Base-by-base conservation (phyloP, 495 filamentous ascomycete species). In the Diplogelasinospora grovesii region DNA sequence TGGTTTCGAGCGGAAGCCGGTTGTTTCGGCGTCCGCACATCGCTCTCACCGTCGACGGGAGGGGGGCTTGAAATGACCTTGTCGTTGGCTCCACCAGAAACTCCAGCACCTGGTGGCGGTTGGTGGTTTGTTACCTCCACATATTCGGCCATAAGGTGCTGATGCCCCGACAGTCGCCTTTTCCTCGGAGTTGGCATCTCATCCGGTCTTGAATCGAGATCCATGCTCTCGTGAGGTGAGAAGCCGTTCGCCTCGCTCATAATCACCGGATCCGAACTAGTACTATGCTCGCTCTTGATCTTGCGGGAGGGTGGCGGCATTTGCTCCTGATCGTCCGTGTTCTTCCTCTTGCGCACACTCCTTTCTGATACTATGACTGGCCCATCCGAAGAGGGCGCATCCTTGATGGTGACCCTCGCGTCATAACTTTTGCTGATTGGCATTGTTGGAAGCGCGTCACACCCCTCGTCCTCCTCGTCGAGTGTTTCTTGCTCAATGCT, bases 151-250 rank as follows among this genome's bases (percentile, higher is more conserved):
- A 28, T 11, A n/a, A n/a, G n/a, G n/a, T n/a, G n/a, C 29, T 36
- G 36, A 22, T 15, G 8, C 16, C 32, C 31, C 9, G 22, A 14
- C 3, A 20, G 36, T 5, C 49, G 52, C 8, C 53, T 59, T 45
- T 79, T 83, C 46, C 67, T 73, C 8, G 86, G 86, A 1, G 86
- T 90, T 9, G 67, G 66, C 21, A 85, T 67, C 39, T 60, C 37
- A 16, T 24, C 68, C 33, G 64, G 57, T 16, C 76, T 78, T 34
- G 82, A 78, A 59, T 92, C 85, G 8, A 90, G 68, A 57, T 92
- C 86, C 22, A 87, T 71, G 39, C 82, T 88, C 46, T 75, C 65
- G 39, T 74, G 50, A 4, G 61, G 55, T 15, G 57, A 45, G 37
- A 73, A 64, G 14, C 36, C 32, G 11, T 45, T 41, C 13, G 45